Conservation (phyloP, 1,139 yeast genomes). For the Candida sp. region DNA sequence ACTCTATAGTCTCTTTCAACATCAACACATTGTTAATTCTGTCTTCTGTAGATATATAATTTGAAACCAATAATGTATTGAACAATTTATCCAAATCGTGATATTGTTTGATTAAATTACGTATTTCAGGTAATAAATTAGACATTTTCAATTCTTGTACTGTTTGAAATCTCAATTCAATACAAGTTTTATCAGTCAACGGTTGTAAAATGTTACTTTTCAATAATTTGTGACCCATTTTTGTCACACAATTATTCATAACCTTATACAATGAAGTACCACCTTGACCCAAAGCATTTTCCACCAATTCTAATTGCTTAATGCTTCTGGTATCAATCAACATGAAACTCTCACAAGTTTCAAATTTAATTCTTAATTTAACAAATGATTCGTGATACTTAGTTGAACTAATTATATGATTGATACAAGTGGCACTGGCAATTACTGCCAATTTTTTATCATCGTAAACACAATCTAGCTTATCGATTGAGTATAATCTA, state of each 20-base stretch:
- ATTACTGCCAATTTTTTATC: constrained; percentile 24
- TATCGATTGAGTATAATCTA: constrained; percentile 4
- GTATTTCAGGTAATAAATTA: constrained; percentile 6
- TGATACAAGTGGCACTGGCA: constrained; percentile 31
- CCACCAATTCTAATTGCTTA: constrained; percentile 30
- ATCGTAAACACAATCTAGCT: constrained; percentile 15
- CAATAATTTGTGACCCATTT: constrained; percentile 42
- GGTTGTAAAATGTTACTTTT: constrained; percentile 43
- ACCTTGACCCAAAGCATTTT: constrained; percentile 19
- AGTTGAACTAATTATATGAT: constrained; percentile 11
- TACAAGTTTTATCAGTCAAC: constrained; percentile 28
- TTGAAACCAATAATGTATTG: constrained; percentile 13
- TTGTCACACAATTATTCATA: constrained; percentile 35
- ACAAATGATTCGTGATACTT: constrained; percentile 11
- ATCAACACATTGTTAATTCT: constrained; percentile 34
- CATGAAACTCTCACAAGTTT: constrained; percentile 38
- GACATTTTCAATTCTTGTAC: constrained; percentile 24
- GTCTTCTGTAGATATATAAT: constrained; percentile 19
- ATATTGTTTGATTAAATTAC: constrained; percentile 18
- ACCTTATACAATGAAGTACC: constrained; percentile 29
- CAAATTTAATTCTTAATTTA: constrained; percentile 30
- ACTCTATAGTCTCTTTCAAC: constrained; percentile 17
- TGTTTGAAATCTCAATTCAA: constrained; percentile 27
- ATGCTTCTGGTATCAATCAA: constrained; percentile 35
- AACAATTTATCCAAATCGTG: constrained; percentile 37